Evolutionary conservation across 495 filamentous ascomycete species (phyloP), one percentile per base, ranked within the genome.

Genomic region (Penicillium fimorum): DNA sequence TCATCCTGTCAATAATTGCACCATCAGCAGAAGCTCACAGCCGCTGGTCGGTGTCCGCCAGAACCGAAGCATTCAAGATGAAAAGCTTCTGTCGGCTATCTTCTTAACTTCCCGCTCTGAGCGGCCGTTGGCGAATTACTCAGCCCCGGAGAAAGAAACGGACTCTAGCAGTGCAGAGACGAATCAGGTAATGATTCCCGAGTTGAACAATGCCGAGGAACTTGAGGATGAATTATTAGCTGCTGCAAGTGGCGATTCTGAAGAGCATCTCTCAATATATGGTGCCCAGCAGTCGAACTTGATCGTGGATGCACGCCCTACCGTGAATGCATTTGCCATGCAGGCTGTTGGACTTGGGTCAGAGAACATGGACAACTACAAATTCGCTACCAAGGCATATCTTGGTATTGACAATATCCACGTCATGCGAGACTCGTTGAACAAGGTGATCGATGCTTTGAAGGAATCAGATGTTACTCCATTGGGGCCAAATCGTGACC

Each of bases 321-420:
- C 89, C 0, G 87, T 99, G 56, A 99, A 99, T 73, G 96, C 95
- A 1, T 84, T 89, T 54, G 93, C 92, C 12, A 99, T 96, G 90
- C 92, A 97, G 72, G 90, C 90, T 9, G 87, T 94, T 60, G 94
- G 94, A 2, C 84, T 91, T 62, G 94, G 94, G 4, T 96, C 91
- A 0, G 94, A 99, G 68, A 97, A 97, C 60, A 96, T 97, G 91
- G 92, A 96, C 49, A 89, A 97, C 69, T 99, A 99, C 70, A 88
- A 85, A 48, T 92, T 90, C 64, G 90, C 90, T 29, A 91, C 89
- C 40, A 96, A 96, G 66, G 89, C 87, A 0, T 97, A 94, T 63
- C 79, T 99, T n/a, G 92, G 92, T 44, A 99, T 99, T 65, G 94
- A 96, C 68, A 99, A 99, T 61, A 97, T 99, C 56, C 94, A 99